phyloP scores from a whole-genome alignment of 805 yeast species.

The Ogataea nitratoaversa region DNA sequence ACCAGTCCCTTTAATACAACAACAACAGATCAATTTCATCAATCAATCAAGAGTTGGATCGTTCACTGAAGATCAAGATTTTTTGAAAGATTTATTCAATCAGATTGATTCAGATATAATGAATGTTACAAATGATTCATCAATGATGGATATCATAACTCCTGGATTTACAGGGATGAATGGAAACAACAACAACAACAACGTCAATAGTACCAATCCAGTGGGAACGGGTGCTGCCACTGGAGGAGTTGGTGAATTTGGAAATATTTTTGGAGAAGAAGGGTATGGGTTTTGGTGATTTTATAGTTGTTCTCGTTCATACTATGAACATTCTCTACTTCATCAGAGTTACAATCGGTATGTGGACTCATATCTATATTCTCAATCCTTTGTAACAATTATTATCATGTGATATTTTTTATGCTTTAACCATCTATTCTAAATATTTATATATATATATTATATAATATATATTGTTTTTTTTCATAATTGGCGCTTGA shows the following conservation, averaged over 20 bases:
- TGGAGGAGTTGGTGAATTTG: constrained; percentile 8
- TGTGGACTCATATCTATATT: too few species aligned
- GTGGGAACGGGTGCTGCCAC: background rate
- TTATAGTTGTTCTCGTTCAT: too few species aligned
- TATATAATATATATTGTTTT: too few species aligned
- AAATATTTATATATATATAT: too few species aligned
- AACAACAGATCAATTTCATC: background rate
- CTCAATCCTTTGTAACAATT: too few species aligned
- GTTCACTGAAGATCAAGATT: constrained; percentile 20
- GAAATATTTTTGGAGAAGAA: constrained; percentile 22
- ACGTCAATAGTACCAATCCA: too few species aligned
- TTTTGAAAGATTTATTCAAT: constrained; percentile 26
- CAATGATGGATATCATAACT: constrained; percentile 12
- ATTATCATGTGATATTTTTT: too few species aligned
- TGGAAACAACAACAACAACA: background rate
- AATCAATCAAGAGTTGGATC: constrained; percentile 1
- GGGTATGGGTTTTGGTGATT: constrained; percentile 28
- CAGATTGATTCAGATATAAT: constrained; percentile 32
- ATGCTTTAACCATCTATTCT: too few species aligned
- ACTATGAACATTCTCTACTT: too few species aligned
- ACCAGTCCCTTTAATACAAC: background rate
- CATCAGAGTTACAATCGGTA: too few species aligned
- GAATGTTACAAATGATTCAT: constrained; percentile 15
- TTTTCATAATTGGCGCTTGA: too few species aligned
- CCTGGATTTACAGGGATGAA: background rate